A percentile compares a stretch with the other conserved stretches of the same genome.
phyloP scores from a whole-genome alignment of 805 yeast species.

The Pichia insulana region DNA sequence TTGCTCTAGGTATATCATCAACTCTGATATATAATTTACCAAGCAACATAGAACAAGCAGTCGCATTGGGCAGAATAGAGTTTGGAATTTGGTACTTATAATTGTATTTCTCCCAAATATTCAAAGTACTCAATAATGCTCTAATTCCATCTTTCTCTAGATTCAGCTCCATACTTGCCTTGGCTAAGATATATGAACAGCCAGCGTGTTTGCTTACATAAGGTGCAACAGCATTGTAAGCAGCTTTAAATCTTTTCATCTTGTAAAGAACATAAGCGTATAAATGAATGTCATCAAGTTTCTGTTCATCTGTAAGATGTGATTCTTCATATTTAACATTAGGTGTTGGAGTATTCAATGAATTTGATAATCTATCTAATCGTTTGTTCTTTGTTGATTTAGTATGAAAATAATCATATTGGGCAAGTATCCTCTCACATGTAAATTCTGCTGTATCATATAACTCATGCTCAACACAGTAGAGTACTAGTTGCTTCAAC shows the following conservation, averaged over 20 bases:
- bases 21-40: slow-evolving; percentile 57
- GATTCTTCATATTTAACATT: not conserved
- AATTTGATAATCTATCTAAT: not conserved
- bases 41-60: slow-evolving; percentile 56
- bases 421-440: slow-evolving; percentile 70
- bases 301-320: slow-evolving; percentile 18
- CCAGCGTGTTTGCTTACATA: slow-evolving; percentile 50
- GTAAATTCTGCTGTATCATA: slow-evolving; percentile 75
- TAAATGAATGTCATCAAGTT: slow-evolving; percentile 53
- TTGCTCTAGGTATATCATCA: slow-evolving; percentile 58
- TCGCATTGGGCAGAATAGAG: slow-evolving; percentile 47
- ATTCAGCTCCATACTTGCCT: slow-evolving; percentile 50
- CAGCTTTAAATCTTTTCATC: slow-evolving; percentile 51
- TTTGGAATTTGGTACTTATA: slow-evolving; percentile 2
- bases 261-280: slow-evolving; percentile 61
- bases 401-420: slow-evolving; percentile 13
- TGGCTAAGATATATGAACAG: slow-evolving; percentile 67
- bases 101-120: slow-evolving; percentile 26
- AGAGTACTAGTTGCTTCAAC: slow-evolving; percentile 47
- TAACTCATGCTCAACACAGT: slow-evolving; percentile 63
- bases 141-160: slow-evolving; percentile 54
- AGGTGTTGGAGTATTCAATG: slow-evolving; percentile 4
- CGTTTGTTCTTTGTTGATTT: not conserved
- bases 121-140: slow-evolving; percentile 34
- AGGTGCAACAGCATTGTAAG: slow-evolving; percentile 39